These are phyloP conservation scores for Tolypocladium inflatum DNA, from an alignment of 2,329 filamentous ascomycete genomes.

Conservation along the genomic window DNA sequence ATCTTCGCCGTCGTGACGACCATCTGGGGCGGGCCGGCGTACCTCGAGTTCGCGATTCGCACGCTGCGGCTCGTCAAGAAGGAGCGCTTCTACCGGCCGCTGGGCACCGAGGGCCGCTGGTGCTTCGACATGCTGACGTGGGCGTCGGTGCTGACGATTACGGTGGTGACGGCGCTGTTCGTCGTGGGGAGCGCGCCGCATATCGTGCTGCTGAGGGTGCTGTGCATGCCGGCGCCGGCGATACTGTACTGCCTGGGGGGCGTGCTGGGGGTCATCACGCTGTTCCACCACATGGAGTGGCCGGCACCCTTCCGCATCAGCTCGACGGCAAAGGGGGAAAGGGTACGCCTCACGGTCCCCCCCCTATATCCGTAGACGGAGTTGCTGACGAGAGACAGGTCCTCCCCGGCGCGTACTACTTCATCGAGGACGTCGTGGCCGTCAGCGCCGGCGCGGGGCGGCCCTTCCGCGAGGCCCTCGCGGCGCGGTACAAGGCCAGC, in stretches of 20 bases:
- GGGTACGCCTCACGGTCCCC: conserved; percentile 11
- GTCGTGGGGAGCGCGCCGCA: conserved; percentile 42
- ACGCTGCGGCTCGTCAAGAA: conserved; percentile 37
- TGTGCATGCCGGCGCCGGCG: conserved; percentile 41
- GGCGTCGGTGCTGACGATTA: conserved; percentile 36
- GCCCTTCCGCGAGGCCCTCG: conserved; percentile 29
- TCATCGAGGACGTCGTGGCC: conserved; percentile 58
- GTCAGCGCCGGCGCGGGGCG: conserved; percentile 53
- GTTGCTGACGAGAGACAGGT: conserved; percentile 22
- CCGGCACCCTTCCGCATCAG: conserved; percentile 53
- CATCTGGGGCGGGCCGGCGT: conserved; percentile 46
- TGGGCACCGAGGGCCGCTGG: conserved; percentile 36
- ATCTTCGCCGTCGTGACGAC: conserved; percentile 44
- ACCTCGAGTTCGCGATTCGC: conserved; percentile 40
- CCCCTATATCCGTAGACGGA: background rate
- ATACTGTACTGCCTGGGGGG: conserved; percentile 39
- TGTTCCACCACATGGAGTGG: conserved; percentile 26
- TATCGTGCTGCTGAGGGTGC: conserved; percentile 35
- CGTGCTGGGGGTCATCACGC: conserved; percentile 26
- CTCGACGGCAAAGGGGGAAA: conserved; percentile 48
- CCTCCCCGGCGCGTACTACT: conserved; percentile 51
- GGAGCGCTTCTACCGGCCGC: conserved; percentile 38
- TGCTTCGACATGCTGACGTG: conserved; percentile 39
- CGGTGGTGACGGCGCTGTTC: conserved; percentile 38
- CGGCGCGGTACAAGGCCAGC: conserved; percentile 30